Percentiles rank a stretch among this genome's conserved stretches.
Evolutionary conservation across 2,329 filamentous ascomycete genomes (phyloP).

Genomic region (Xylariaceae sp.): DNA sequence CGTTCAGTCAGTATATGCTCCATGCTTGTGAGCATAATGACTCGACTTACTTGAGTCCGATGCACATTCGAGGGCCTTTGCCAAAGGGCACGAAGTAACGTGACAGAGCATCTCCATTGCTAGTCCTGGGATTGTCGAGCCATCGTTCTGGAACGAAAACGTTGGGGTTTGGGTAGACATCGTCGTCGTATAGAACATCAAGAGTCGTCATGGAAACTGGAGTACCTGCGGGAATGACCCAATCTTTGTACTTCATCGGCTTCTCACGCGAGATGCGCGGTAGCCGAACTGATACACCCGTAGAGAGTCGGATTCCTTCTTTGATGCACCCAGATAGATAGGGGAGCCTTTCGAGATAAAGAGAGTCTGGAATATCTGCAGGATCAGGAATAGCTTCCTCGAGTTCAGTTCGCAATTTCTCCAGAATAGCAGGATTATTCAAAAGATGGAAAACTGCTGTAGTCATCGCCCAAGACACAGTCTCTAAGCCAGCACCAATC

Average conservation of each 20-base stretch:
- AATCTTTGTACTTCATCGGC: slow-evolving; percentile 5
- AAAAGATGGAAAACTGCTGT: slow-evolving; percentile 8
- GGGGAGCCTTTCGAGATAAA: slow-evolving; percentile 6
- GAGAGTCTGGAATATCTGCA: slow-evolving; percentile 1
- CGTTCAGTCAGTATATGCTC: neutral
- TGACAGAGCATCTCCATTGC: slow-evolving; percentile 2
- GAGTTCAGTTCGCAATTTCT: slow-evolving; percentile 7
- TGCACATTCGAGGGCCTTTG: slow-evolving; percentile 7
- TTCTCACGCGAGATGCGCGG: slow-evolving; percentile 6
- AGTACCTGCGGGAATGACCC: slow-evolving; percentile 5
- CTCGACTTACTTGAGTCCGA: slow-evolving; percentile 4
- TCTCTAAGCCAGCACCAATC: slow-evolving; percentile 7
- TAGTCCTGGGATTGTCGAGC: slow-evolving; percentile 4
- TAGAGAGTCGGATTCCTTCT: slow-evolving; percentile 7
- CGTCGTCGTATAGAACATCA: slow-evolving; percentile 3
- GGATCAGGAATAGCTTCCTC: slow-evolving; percentile 2
- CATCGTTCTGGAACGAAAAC: slow-evolving; percentile 4
- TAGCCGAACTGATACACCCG: slow-evolving; percentile 7
- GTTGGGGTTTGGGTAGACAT: neutral
- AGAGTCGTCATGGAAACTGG: slow-evolving; percentile 7
- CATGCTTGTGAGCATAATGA: neutral
- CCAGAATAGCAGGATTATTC: slow-evolving; percentile 2
- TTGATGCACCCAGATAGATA: slow-evolving; percentile 7
- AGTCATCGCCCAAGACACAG: slow-evolving; percentile 6
- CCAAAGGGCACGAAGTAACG: slow-evolving; percentile 9